These are phyloP conservation scores for Dactylellina sp. DNA, from an alignment of 2,329 filamentous ascomycete genomes.

Conservation along the genomic window DNA sequence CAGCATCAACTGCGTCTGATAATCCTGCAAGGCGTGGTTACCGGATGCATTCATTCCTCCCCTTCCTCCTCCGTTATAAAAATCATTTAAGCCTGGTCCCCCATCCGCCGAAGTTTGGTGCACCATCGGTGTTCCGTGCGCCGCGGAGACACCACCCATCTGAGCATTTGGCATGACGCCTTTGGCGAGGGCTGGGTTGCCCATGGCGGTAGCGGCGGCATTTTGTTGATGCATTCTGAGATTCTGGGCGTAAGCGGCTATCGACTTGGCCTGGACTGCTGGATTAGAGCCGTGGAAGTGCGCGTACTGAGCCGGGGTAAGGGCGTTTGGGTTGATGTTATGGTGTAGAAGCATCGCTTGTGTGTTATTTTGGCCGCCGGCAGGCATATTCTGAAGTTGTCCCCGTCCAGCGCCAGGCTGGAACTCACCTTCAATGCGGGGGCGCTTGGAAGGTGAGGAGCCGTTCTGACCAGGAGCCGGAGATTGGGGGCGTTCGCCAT, in stretches of 20 bases:
- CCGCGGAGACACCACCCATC: conserved; percentile 74
- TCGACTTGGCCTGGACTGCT: conserved; percentile 80
- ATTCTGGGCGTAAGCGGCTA: conserved; percentile 87
- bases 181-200: conserved; percentile 57
- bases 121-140: conserved; percentile 86
- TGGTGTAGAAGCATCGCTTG: conserved; percentile 71
- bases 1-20: conserved; percentile 89
- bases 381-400: conserved; percentile 49
- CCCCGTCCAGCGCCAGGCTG: conserved; percentile 51
- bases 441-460: conserved; percentile 60
- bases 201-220: conserved; percentile 63
- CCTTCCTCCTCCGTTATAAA: conserved; percentile 60
- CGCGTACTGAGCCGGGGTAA: conserved; percentile 82
- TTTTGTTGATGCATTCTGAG: conserved; percentile 81
- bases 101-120: conserved; percentile 75
- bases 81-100: conserved; percentile 62
- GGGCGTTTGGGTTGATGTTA: conserved; percentile 79
- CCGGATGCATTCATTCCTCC: conserved; percentile 70
- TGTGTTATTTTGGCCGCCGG: conserved; percentile 56
- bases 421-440: conserved; percentile 58
- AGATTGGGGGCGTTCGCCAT: conserved; percentile 69
- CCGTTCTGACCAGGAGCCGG: conserved; percentile 64
- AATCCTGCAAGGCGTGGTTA: conserved; percentile 86
- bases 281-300: conserved; percentile 67
- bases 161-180: conserved; percentile 79